Conservation (phyloP, 345 rosid genomes). For the Sonneratia alba region DNA sequence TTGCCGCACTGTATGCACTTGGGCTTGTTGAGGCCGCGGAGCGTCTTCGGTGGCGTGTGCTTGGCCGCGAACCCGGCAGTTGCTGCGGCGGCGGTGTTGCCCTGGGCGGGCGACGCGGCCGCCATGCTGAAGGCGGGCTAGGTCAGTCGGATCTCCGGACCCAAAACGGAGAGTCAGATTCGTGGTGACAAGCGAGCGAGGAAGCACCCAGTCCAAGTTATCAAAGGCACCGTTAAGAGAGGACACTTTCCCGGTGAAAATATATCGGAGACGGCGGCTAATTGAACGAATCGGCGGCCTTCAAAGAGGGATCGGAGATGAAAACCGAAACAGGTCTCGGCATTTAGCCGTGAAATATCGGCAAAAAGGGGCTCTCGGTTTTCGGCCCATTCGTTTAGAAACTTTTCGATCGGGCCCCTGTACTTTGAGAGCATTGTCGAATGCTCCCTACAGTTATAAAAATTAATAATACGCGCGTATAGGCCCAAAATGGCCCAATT, state of each 20-base stretch:
- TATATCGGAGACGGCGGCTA: not conserved
- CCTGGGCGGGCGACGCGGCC: constrained; percentile 45
- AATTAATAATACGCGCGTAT: no score
- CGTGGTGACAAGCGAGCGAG: not conserved
- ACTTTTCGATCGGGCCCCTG: not conserved
- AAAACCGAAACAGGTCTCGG: not conserved
- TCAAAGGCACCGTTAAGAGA: not conserved
- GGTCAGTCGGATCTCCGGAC: not conserved
- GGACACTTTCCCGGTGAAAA: not conserved
- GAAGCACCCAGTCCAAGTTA: not conserved
- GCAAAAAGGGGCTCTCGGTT: not conserved
- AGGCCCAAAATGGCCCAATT: no score
- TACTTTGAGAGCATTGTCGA: not conserved
- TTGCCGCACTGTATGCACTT: constrained; percentile 95
- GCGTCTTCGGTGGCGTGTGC: constrained; percentile 53
- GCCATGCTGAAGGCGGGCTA: constrained; percentile 27
- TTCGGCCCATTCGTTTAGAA: not conserved
- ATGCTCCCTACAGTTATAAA: not conserved
- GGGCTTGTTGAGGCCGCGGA: constrained; percentile 95
- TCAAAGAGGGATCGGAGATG: not conserved
- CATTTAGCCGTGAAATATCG: not conserved
- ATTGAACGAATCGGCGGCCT: not conserved
- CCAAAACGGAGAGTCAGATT: not conserved
- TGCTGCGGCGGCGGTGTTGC: constrained; percentile 16
- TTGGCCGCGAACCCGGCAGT: constrained; percentile 17